These are phyloP conservation scores for Mariannaea elegans DNA, from an alignment of 2,329 filamentous ascomycete genomes.

Conservation along the genomic window DNA sequence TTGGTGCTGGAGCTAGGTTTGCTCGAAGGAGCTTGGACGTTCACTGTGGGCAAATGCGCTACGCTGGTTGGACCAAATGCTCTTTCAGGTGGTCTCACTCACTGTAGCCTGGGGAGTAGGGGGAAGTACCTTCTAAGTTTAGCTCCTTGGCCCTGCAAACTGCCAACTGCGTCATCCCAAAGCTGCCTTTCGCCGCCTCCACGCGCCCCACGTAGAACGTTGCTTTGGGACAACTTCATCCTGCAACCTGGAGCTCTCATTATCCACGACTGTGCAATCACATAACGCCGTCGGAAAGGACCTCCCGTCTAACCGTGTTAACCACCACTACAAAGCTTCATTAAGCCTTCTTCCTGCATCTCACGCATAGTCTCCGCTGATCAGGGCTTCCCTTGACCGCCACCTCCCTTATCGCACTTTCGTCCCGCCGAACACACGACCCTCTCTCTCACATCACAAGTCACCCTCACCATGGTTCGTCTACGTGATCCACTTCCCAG, in stretches of 20 bases:
- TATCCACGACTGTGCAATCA: slow-evolving; percentile 13
- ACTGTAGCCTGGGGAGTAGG: slow-evolving; percentile 19
- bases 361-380: not conserved
- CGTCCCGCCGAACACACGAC: slow-evolving; percentile 13
- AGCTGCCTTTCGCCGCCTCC: slow-evolving; percentile 42
- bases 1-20: slow-evolving; percentile 23
- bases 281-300: not conserved
- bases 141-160: slow-evolving; percentile 20
- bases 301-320: not conserved
- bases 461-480: slow-evolving; percentile 34
- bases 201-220: slow-evolving; percentile 31
- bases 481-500: not conserved
- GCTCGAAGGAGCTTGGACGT: slow-evolving; percentile 27
- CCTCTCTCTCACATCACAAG: slow-evolving; percentile 4
- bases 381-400: slow-evolving; percentile 28
- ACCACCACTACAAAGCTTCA: not conserved
- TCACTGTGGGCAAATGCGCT: slow-evolving; percentile 7
- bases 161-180: slow-evolving; percentile 45
- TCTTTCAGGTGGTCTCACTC: slow-evolving; percentile 6
- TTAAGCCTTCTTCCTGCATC: not conserved
- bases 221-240: slow-evolving; percentile 25
- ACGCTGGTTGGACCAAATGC: slow-evolving; percentile 20
- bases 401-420: slow-evolving; percentile 6
- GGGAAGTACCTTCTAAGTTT: not conserved
- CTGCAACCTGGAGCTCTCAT: slow-evolving; percentile 22